Evolutionary conservation across 331 rosid genomes (phyloP).

Genomic region (Malus hybrid): DNA sequence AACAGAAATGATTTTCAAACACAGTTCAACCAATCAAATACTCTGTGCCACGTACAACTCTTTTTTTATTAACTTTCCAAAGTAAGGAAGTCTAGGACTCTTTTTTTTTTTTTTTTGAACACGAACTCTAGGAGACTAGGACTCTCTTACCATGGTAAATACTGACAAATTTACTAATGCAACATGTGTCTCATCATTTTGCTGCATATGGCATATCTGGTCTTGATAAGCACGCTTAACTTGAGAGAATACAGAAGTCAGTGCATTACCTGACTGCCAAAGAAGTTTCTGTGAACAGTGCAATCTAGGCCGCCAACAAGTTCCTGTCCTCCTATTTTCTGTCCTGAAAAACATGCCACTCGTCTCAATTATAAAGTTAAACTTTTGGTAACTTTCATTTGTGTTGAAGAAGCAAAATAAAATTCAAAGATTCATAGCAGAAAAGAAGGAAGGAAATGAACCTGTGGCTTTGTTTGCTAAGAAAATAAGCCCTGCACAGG

Average conservation of each 20-base stretch:
- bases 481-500: slow-evolving; percentile 97
- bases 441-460: slow-evolving; percentile 16
- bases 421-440: neutral
- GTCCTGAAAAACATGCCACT: slow-evolving; percentile 53
- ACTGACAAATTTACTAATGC: neutral
- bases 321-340: slow-evolving; percentile 82
- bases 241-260: neutral
- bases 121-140: too few species aligned
- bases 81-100: neutral
- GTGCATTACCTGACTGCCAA: slow-evolving; percentile 82
- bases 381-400: neutral
- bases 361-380: neutral
- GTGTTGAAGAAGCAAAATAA: neutral
- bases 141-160: neutral
- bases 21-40: neutral
- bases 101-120: too few species aligned
- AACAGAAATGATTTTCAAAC: neutral
- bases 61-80: neutral
- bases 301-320: slow-evolving; percentile 94
- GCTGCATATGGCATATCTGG: neutral
- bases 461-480: slow-evolving; percentile 80
- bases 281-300: slow-evolving; percentile 88
- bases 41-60: neutral
- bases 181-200: neutral
- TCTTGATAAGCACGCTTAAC: neutral